Base-by-base conservation (phyloP, 805 yeast genomes). In the Sugiyamaella smithiae region DNA sequence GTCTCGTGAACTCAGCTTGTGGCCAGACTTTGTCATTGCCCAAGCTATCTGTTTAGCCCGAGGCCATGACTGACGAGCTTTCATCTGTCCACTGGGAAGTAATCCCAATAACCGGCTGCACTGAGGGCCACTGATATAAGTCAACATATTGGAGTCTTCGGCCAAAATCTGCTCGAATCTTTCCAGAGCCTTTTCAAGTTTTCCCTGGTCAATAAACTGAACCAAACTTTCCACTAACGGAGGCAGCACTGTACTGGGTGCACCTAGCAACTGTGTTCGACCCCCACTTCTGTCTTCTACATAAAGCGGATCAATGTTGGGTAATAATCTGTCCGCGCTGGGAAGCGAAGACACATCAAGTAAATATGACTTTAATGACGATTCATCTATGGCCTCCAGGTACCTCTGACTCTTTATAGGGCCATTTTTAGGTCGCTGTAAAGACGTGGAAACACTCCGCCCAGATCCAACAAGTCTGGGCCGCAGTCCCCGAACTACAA, bases 31-130 rank as follows among this genome's bases (percentile, higher is more conserved):
- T 11, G 46, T 45, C 46, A 61, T 49, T 1, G 56, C 55, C 29
- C 43, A 8, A 11, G 49, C 50, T 14, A 63, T 43, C 33, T 43
- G 46, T 40, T 28, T 46, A 16, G 61, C 62, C 22, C 54, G 50
- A 11, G 61, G 60, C 61, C 58, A 55, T 43, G 50, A 53, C 16
- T 37, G 22, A 24, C 37, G 38, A 5, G 59, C 57, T 40, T 22
- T 20, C n/a, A 45, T 19, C 20, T 25, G 42, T 16, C 45, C 50
- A 31, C 20, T 17, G 2, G 43, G 47, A 14, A 49, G 28, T 37
- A 35, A 24, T 1, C 23, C 11, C 14, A 55, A 25, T 4, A 55
- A 42, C 6, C 29, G 17, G 14, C 33, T 24, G 37, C 45, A 40
- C 4, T 50, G 51, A 11, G 23, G 24, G 11, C 26, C 29, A 7